Evolutionary conservation across 176 grass and related monocot genomes (phyloP).

Genomic region (Musa acuminata): DNA sequence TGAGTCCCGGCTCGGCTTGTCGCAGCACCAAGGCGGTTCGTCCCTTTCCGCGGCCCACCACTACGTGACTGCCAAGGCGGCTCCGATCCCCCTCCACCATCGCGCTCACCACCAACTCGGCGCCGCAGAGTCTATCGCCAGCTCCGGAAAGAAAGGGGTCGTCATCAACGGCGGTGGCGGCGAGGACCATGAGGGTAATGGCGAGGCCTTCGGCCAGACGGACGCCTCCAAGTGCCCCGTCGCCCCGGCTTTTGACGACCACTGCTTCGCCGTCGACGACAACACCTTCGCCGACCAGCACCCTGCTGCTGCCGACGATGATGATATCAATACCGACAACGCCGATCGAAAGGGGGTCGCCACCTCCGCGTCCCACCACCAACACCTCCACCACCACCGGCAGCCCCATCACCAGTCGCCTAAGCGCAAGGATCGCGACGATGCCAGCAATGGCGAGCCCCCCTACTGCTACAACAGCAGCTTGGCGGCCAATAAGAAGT

Average conservation of each 20-base stretch:
- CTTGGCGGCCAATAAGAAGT: slow-evolving; percentile 14
- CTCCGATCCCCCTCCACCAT: slow-evolving; percentile 3
- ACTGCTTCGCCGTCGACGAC: slow-evolving; percentile 9
- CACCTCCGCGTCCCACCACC: not conserved
- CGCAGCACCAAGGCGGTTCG: slow-evolving; percentile 16
- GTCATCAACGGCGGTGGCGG: not conserved
- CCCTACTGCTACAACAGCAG: slow-evolving; percentile 54
- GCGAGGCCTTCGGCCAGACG: slow-evolving; percentile 7
- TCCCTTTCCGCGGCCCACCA: slow-evolving; percentile 14
- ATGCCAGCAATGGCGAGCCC: slow-evolving; percentile 62
- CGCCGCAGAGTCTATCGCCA: not conserved
- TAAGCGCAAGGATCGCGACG: slow-evolving; percentile 60
- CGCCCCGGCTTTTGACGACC: not conserved
- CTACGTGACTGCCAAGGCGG: slow-evolving; percentile 5
- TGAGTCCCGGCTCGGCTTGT: not conserved
- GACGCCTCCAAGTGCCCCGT: slow-evolving; percentile 13
- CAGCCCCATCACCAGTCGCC: not conserved
- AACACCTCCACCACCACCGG: not conserved
- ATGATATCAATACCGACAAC: not conserved
- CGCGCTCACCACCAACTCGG: not conserved
- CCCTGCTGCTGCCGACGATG: slow-evolving; percentile 29
- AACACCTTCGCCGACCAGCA: not conserved
- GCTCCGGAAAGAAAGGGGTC: slow-evolving; percentile 12
- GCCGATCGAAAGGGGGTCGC: not conserved
- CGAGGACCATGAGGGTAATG: slow-evolving; percentile 1